Evolutionary conservation across 306 rosid species (phyloP), one percentile per base, ranked within the genome.

Genomic region (Morella rubra): DNA sequence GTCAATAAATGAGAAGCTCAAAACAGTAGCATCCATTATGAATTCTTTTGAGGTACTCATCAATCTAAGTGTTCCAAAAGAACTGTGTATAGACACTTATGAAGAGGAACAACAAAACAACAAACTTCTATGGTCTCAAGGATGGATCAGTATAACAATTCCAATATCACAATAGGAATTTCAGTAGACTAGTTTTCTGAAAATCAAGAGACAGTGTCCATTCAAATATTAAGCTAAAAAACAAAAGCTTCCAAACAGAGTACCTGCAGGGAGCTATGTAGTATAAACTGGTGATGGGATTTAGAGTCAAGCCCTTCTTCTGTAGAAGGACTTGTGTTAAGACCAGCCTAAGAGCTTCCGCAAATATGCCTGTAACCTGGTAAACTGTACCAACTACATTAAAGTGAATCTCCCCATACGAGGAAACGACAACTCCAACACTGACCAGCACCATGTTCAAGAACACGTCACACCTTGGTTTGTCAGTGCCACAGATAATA

Each of bases 221-320:
- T 12, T 61, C 9, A 7, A 32, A 32, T 32, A 32, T 32, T 32
- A 32, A 32, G 37, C 37, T 32, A 32, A 32, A 32, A 32, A 27
- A 24, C n/a, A 69, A 73, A 46, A 45, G 53, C 52, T 50, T 76
- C 67, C 79, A 72, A 64, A 37, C 56, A 84, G 20, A 60, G 44
- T 91, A 94, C 98, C 98, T 94, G 96, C 98, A 94, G 15, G 98
- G 98, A 79, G 98, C 98, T 81, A 93, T 93, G 77, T 93, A 93
- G 79, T 93, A 93, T 79, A 93, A 89, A 87, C 96, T 93, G 83
- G 97, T 94, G 80, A 91, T 85, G 7, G 97, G 98, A 79, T 94
- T 94, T 80, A 94, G 77, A 73, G 84, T 90, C 89, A 91, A 90
- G 79, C 98, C 98, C 88, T 90, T 94, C 85, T 94, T 94, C 73